Base-by-base conservation (phyloP, 2,329 filamentous ascomycete genomes). In the Colletotrichum sp. region DNA sequence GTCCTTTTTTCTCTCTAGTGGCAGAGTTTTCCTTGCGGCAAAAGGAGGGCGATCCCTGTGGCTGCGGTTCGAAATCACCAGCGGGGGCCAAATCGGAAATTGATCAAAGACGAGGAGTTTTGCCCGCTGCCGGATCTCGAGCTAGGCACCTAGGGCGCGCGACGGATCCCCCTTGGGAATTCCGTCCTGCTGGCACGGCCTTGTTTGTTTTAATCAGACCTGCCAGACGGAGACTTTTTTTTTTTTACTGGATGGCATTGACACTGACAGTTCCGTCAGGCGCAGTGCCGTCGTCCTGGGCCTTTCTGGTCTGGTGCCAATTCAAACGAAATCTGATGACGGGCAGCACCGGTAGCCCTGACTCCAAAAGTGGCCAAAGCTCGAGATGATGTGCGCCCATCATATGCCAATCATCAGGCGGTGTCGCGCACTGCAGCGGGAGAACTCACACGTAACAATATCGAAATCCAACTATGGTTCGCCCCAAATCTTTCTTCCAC, bases 61-160 rank as follows among this genome's bases (percentile, higher is more conserved):
- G 21, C 27, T 9, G 38, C 47, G 62, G 57, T 47, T 31, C 63
- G 38, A 57, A 43, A 47, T 43, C 62, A 65, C 33, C 47, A 54
- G 69, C 66, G 70, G 51, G 70, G 66, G 64, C 66, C 66, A 31
- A 58, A 69, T 64, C 57, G 70, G 70, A 72, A 64, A 58, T 72
- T 69, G 66, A 63, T 61, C 59, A 58, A 58, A 51, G 47, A 64
- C 65, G 43, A 63, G 58, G 58, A 24, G 47, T 65, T n/a, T 34
- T 36, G 62, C 21, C 69, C 55, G 54, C 55, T 47, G 65, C 65
- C 57, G 58, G 33, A 72, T 68, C 58, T 57, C 27, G n/a, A 69
- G 24, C 47, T 18, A 51, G 34, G 43, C 43, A 21, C 11, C 5
- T 47, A 47, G 38, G 38, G 38, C 18, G 38, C 34, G 21, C 64